A percentile compares a stretch with the other conserved stretches of the same genome.
phyloP scores from a whole-genome alignment of 2,329 filamentous ascomycete species.

The Passalora sequoiae region DNA sequence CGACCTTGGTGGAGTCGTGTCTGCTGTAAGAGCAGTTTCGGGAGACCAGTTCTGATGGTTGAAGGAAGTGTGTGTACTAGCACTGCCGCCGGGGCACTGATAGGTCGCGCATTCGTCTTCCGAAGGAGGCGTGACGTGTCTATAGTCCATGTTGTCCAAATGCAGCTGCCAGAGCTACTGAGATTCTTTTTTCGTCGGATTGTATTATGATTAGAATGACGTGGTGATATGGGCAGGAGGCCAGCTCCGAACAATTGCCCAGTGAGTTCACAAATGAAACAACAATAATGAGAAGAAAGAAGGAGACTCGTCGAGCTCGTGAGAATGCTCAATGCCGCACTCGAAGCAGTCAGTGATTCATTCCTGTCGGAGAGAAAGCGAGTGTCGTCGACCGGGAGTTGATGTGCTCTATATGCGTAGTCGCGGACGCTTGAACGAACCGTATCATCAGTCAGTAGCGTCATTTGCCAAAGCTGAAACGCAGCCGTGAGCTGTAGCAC shows the following conservation, averaged over 20 bases:
- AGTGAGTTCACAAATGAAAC: conserved; percentile 34
- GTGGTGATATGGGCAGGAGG: conserved; percentile 31
- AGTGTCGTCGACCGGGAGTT: background rate
- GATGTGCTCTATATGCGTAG: conserved; percentile 24
- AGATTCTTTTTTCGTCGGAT: conserved; percentile 1
- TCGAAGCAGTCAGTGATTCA: conserved; percentile 23
- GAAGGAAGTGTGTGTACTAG: conserved; percentile 28
- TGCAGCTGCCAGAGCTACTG: conserved; percentile 19
- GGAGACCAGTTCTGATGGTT: conserved; percentile 29
- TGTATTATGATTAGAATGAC: background rate
- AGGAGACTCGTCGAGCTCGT: conserved; percentile 39
- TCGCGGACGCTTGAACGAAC: conserved; percentile 2
- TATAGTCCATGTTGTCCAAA: conserved; percentile 38
- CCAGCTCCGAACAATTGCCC: conserved; percentile 42
- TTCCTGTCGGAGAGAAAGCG: conserved; percentile 14
- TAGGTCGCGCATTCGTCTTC: conserved; percentile 26
- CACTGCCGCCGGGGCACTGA: conserved; percentile 31
- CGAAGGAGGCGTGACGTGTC: conserved; percentile 43
- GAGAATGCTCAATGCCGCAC: conserved; percentile 22
- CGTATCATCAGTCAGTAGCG: conserved; percentile 15
- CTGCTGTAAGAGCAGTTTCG: conserved; percentile 27
- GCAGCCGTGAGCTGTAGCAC: conserved; percentile 24
- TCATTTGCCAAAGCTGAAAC: conserved; percentile 25
- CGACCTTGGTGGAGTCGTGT: conserved; percentile 30
- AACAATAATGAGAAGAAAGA: too few relatives aligned